Evolutionary conservation across 495 filamentous ascomycete genomes (phyloP).

Genomic region (Neurospora tetrasperma): DNA sequence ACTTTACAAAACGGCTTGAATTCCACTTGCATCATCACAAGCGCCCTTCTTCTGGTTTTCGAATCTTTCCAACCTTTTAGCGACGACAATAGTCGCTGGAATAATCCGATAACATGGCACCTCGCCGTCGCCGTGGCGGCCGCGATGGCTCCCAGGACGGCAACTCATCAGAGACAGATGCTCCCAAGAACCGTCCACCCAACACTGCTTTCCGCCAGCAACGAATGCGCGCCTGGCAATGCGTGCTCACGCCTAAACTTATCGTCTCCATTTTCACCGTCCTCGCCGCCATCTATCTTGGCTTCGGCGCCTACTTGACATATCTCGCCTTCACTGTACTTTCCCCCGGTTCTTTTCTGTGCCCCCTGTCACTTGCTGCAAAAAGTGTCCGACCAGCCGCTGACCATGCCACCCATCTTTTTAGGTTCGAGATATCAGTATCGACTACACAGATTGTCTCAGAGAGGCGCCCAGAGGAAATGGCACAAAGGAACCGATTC

Average conservation of each 20-base stretch:
- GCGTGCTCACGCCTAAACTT: constrained; percentile 28
- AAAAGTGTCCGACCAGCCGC: constrained; percentile 21
- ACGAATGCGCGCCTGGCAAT: constrained; percentile 29
- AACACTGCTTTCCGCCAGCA: constrained; percentile 30
- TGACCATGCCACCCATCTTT: constrained; percentile 10
- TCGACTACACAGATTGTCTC: constrained; percentile 80
- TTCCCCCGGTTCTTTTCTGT: not conserved
- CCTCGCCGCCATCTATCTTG: constrained; percentile 25
- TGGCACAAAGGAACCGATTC: constrained; percentile 30
- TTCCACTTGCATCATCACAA: not conserved
- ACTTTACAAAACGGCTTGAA: not conserved
- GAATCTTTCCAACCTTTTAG: not conserved
- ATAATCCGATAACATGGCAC: constrained; percentile 19
- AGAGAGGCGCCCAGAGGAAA: constrained; percentile 34
- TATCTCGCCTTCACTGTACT: constrained; percentile 25
- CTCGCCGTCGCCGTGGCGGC: constrained; percentile 24
- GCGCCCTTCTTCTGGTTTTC: not conserved
- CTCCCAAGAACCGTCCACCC: constrained; percentile 25
- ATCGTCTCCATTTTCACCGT: constrained; percentile 29
- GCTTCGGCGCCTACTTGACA: constrained; percentile 25
- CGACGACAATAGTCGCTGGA: not conserved
- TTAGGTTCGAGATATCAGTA: constrained; percentile 79
- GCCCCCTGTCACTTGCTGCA: not conserved
- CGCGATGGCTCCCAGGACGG: constrained; percentile 14
- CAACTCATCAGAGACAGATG: constrained; percentile 11